These are phyloP conservation scores for Plasmopara viticola DNA, from an alignment of 352 stramenopile species.

Conservation along the genomic window DNA sequence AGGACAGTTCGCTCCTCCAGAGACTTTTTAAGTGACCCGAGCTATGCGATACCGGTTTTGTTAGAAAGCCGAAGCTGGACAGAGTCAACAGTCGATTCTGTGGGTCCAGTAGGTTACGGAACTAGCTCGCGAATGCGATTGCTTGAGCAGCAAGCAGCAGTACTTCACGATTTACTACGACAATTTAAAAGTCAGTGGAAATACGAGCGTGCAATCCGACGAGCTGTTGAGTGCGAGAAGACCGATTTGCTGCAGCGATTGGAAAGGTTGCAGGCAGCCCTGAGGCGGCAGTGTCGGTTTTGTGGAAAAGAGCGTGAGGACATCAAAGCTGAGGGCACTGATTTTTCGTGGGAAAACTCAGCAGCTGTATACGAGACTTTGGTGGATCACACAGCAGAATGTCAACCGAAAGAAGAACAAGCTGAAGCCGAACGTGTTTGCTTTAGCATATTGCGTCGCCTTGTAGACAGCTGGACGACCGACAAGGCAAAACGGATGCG, in stretches of 20 bases:
- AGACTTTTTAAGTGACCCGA: too few relatives aligned
- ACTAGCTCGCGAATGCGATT: conserved; percentile 29
- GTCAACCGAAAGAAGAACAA: conserved; percentile 15
- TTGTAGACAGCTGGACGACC: conserved; percentile 61
- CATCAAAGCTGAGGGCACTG: conserved; percentile 26
- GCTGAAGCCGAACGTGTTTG: conserved; percentile 45
- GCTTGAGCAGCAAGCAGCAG: conserved; percentile 41
- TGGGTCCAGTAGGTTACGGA: conserved; percentile 20
- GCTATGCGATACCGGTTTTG: conserved; percentile 6
- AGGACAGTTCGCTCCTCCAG: too few relatives aligned
- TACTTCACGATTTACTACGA: conserved; percentile 45
- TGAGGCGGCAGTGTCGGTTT: conserved; percentile 24
- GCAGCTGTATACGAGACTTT: too few relatives aligned
- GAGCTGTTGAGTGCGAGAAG: too few relatives aligned
- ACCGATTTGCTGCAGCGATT: too few relatives aligned
- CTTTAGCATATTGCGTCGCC: conserved; percentile 48
- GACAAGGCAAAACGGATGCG: conserved; percentile 70
- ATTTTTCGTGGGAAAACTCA: conserved; percentile 18
- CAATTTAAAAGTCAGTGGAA: conserved; percentile 22
- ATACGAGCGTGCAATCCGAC: too few relatives aligned
- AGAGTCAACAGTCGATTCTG: conserved; percentile 7
- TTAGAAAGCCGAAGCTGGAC: conserved; percentile 11
- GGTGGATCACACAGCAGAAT: too few relatives aligned
- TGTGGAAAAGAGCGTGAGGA: conserved; percentile 26
- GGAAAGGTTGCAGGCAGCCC: conserved; percentile 3